phyloP scores from a whole-genome alignment of 441 rosid species.

The Arabidopsis hybrid region DNA sequence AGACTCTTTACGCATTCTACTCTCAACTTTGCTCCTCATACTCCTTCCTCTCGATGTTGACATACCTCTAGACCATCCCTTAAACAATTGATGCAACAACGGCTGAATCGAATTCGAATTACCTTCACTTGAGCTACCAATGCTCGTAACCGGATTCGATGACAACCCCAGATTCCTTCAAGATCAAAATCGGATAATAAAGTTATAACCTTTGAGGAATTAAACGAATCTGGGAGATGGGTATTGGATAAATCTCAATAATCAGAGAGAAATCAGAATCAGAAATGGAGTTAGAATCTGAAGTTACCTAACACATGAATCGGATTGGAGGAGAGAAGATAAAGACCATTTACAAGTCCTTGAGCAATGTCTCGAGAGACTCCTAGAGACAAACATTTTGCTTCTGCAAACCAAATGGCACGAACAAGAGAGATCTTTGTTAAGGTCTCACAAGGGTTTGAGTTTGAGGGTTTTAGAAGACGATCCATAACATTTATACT shows the following conservation, averaged over 20 bases:
- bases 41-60: constrained; percentile 87
- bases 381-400: constrained; percentile 70
- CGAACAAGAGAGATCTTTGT: background rate
- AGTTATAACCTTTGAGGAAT: constrained; percentile 2
- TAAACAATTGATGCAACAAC: constrained; percentile 39
- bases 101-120: constrained; percentile 16
- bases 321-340: constrained; percentile 57
- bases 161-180: constrained; percentile 35
- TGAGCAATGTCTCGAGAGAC: constrained; percentile 53
- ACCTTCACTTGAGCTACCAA: constrained; percentile 16
- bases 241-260: background rate
- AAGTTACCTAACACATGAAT: constrained; percentile 51
- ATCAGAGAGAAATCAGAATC: background rate
- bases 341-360: constrained; percentile 49
- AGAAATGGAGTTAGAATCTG: background rate
- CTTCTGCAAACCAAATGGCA: constrained; percentile 1
- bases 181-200: background rate
- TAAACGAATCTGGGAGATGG: constrained; percentile 28
- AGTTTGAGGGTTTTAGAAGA: constrained; percentile 45
- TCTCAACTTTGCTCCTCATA: constrained; percentile 95
- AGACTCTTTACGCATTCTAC: constrained; percentile 87
- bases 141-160: constrained; percentile 27
- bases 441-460: background rate
- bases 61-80: constrained; percentile 68
- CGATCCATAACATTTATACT: background rate